Percentiles rank a stretch among this genome's conserved stretches.
Evolutionary conservation across 148 eudicot genomes (phyloP).

Genomic region (Persicaria maculosa): DNA sequence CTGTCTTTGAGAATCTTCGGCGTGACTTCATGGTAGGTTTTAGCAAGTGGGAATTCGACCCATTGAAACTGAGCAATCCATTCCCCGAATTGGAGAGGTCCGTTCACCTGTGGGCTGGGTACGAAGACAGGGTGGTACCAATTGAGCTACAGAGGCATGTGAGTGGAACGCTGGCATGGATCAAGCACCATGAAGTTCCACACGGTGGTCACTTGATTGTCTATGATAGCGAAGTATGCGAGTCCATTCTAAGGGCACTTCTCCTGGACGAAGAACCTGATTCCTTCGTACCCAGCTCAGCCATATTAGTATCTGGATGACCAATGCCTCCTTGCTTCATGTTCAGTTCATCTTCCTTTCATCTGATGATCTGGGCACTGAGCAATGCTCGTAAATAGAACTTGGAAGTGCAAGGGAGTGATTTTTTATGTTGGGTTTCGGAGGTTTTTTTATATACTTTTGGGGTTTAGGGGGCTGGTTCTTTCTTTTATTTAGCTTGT

Average conservation of each 20-base stretch:
- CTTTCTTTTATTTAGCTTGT: neutral
- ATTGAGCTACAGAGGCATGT: constrained; percentile 41
- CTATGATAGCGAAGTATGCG: constrained; percentile 41
- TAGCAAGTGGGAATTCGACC: constrained; percentile 55
- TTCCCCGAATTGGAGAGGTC: constrained; percentile 26
- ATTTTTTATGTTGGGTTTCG: neutral
- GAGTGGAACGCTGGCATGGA: constrained; percentile 36
- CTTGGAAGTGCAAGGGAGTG: constrained; percentile 1
- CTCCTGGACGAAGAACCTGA: constrained; percentile 35
- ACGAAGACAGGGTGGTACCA: constrained; percentile 49
- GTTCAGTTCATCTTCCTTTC: constrained; percentile 11
- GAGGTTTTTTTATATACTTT: neutral
- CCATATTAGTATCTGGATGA: constrained; percentile 15
- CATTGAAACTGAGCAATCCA: constrained; percentile 34
- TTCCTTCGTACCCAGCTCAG: constrained; percentile 18
- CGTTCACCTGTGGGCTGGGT: constrained; percentile 51
- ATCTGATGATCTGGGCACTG: constrained; percentile 16
- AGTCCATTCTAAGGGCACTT: constrained; percentile 40
- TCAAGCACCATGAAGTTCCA: constrained; percentile 48
- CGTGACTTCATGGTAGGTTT: constrained; percentile 40
- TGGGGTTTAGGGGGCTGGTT: neutral
- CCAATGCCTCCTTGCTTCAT: constrained; percentile 11
- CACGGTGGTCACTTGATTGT: constrained; percentile 55
- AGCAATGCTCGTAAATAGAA: constrained; percentile 26
- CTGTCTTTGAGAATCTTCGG: constrained; percentile 37